A percentile compares a stretch with the other conserved stretches of the same genome.
phyloP scores from a whole-genome alignment of 2,329 filamentous ascomycete genomes.

The Cercospora zeae-maydis region DNA sequence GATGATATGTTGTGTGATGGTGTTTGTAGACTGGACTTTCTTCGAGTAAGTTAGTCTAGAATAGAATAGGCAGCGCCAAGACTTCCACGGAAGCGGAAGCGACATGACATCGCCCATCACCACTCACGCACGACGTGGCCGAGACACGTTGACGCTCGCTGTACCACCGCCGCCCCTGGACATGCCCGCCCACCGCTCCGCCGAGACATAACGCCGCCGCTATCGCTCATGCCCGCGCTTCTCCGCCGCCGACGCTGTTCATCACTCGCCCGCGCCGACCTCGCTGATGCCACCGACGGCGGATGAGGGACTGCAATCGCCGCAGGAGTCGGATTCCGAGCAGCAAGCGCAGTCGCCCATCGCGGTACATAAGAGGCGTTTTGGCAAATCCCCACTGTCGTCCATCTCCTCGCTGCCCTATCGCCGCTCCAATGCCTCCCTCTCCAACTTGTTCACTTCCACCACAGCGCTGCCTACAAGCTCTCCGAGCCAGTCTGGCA shows the following conservation, averaged over 20 bases:
- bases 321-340: constrained; percentile 66
- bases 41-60: too few relatives aligned
- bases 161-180: background rate
- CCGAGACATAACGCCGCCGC: background rate
- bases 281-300: constrained; percentile 62
- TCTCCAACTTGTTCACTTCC: constrained; percentile 52
- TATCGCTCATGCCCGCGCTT: background rate
- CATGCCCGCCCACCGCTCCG: background rate
- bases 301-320: constrained; percentile 63
- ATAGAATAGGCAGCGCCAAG: background rate
- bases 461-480: constrained; percentile 43
- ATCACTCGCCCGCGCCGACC: constrained; percentile 13
- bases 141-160: background rate
- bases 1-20: background rate
- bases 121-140: background rate
- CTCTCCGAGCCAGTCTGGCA: constrained; percentile 41
- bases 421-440: constrained; percentile 51
- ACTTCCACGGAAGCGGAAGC: background rate
- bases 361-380: constrained; percentile 57
- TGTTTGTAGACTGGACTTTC: background rate
- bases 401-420: constrained; percentile 56
- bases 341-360: constrained; percentile 56
- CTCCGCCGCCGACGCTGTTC: background rate
- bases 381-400: constrained; percentile 54
- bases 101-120: background rate